A percentile compares a stretch with the other conserved stretches of the same genome.
phyloP scores from a whole-genome alignment of 768 basidiomycete species.

The Agaricus bisporus region DNA sequence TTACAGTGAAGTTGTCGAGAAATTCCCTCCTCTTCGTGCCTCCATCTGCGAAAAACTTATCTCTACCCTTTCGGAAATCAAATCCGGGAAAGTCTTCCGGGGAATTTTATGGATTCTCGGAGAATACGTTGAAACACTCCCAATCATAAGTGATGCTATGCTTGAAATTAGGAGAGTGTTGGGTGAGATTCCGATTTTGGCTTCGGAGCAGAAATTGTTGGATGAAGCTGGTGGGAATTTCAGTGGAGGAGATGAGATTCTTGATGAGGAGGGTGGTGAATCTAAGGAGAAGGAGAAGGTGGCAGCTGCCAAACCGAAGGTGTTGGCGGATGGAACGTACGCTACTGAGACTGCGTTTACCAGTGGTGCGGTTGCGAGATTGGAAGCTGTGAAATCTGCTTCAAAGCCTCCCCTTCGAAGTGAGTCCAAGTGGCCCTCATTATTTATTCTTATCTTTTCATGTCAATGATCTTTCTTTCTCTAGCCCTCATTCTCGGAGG shows the following conservation, averaged over 20 bases:
- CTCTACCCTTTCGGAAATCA: slow-evolving; percentile 76
- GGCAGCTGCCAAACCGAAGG: slow-evolving; percentile 53
- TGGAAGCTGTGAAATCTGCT: slow-evolving; percentile 82
- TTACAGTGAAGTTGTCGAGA: slow-evolving; percentile 88
- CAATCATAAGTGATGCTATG: slow-evolving; percentile 70
- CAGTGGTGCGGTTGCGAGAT: slow-evolving; percentile 48
- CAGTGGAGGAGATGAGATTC: slow-evolving; percentile 25
- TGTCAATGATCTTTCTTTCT: neutral
- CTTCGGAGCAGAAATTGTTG: slow-evolving; percentile 77
- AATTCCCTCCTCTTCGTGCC: slow-evolving; percentile 82
- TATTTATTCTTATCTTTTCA: neutral
- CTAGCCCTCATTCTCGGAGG: slow-evolving; percentile 85
- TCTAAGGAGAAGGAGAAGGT: slow-evolving; percentile 40
- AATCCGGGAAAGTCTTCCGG: slow-evolving; percentile 94
- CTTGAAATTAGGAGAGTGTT: slow-evolving; percentile 76
- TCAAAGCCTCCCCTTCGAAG: slow-evolving; percentile 87
- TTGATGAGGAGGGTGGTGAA: slow-evolving; percentile 31
- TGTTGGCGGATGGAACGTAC: slow-evolving; percentile 95
- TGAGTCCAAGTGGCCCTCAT: slow-evolving; percentile 25
- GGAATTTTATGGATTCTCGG: slow-evolving; percentile 98
- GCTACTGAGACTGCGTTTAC: slow-evolving; percentile 93
- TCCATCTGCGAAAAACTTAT: slow-evolving; percentile 85
- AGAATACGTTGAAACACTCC: slow-evolving; percentile 72
- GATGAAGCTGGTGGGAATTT: slow-evolving; percentile 58
- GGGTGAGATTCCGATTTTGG: slow-evolving; percentile 96